phyloP scores from a whole-genome alignment of 2,329 filamentous ascomycete species.

The Westerdykella aurantiaca region DNA sequence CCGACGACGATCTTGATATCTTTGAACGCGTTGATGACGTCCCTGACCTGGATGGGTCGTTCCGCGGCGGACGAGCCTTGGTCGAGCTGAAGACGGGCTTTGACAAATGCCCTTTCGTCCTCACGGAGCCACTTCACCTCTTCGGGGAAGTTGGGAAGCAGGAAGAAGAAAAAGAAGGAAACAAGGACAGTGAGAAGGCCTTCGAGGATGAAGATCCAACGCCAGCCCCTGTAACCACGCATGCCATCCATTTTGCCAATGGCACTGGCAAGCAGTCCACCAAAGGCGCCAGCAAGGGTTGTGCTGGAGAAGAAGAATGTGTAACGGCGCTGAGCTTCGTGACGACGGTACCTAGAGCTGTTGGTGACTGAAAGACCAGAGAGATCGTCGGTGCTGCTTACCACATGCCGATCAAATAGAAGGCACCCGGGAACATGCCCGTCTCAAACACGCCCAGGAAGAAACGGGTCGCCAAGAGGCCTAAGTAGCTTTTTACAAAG shows the following conservation, averaged over 20 bases:
- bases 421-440: conserved; percentile 62
- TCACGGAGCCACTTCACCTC: conserved; percentile 44
- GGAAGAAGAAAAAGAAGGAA: conserved; percentile 44
- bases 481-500: conserved; percentile 68
- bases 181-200: conserved; percentile 43
- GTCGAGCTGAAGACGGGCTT: conserved; percentile 43
- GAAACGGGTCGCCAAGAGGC: conserved; percentile 71
- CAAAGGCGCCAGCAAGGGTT: conserved; percentile 75
- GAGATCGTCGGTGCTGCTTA: not conserved
- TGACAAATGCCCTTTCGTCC: conserved; percentile 44
- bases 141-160: conserved; percentile 47
- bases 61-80: conserved; percentile 45
- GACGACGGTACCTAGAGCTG: conserved; percentile 83
- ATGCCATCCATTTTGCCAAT: conserved; percentile 83
- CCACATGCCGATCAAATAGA: conserved; percentile 18
- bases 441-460: conserved; percentile 63
- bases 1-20: conserved; percentile 46
- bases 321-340: conserved; percentile 85
- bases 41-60: conserved; percentile 38
- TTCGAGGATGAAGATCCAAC: conserved; percentile 77
- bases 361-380: conserved; percentile 55
- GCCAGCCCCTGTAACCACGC: conserved; percentile 64
- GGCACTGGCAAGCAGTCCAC: conserved; percentile 74
- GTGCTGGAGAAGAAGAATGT: conserved; percentile 89
- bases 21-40: conserved; percentile 44